A percentile compares a stretch with the other conserved stretches of the same genome.
Conservation (phyloP, 192 early-diverging fungal genomes). For the Rhizoclosmatium globosum region DNA sequence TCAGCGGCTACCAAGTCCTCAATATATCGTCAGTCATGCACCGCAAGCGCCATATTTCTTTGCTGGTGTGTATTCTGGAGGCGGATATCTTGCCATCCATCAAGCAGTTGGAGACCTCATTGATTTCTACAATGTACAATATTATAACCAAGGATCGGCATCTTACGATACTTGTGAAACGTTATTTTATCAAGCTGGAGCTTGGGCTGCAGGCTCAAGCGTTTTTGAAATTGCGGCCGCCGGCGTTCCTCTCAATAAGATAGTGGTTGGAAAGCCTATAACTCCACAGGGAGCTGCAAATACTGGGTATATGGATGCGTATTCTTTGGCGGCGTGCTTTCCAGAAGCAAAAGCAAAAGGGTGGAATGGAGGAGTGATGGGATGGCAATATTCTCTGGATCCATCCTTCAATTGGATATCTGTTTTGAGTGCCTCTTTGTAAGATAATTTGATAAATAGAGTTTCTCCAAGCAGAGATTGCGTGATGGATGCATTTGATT, state of each 20-base stretch:
- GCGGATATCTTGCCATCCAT: slow-evolving; percentile 41
- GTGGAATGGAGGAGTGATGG: slow-evolving; percentile 49
- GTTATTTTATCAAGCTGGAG: slow-evolving; percentile 13
- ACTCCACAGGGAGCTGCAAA: slow-evolving; percentile 42
- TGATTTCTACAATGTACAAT: slow-evolving; percentile 50
- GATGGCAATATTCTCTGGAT: slow-evolving; percentile 46
- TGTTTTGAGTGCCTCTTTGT: slow-evolving; percentile 8
- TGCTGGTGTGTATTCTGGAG: slow-evolving; percentile 40
- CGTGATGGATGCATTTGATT: no score
- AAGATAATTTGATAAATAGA: not conserved
- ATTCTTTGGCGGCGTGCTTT: slow-evolving; percentile 40
- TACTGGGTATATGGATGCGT: slow-evolving; percentile 42
- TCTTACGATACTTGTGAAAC: slow-evolving; percentile 39
- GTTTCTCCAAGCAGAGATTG: not conserved
- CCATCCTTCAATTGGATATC: slow-evolving; percentile 33
- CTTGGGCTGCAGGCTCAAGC: slow-evolving; percentile 34
- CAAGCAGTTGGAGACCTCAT: slow-evolving; percentile 38
- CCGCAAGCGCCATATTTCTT: slow-evolving; percentile 52
- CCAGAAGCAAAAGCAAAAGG: slow-evolving; percentile 38
- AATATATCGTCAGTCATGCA: slow-evolving; percentile 45
- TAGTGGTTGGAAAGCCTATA: slow-evolving; percentile 47
- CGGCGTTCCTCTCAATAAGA: slow-evolving; percentile 35
- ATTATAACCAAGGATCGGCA: slow-evolving; percentile 46
- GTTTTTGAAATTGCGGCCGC: slow-evolving; percentile 41
- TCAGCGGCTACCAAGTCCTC: slow-evolving; percentile 27